These are phyloP conservation scores for Penicillium sp. DNA, from an alignment of 2,329 filamentous ascomycete genomes.

Conservation along the genomic window DNA sequence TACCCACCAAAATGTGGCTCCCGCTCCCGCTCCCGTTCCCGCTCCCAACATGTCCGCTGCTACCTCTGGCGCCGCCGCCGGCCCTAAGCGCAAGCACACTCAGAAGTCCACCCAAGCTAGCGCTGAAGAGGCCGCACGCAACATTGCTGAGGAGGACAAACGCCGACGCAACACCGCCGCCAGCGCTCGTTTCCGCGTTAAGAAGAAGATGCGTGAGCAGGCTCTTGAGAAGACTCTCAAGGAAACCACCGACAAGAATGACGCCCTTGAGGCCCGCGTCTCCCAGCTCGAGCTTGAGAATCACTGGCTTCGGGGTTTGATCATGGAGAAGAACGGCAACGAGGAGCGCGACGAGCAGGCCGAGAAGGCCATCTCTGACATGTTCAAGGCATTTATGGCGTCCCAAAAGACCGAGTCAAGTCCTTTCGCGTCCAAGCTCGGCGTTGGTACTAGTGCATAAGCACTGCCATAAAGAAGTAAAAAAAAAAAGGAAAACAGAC, in stretches of 20 bases:
- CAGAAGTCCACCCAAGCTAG: slow-evolving; percentile 41
- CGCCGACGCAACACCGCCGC: slow-evolving; percentile 85
- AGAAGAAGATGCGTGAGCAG: slow-evolving; percentile 94
- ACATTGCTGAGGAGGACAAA: slow-evolving; percentile 88
- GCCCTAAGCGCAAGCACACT: slow-evolving; percentile 39
- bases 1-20: slow-evolving; percentile 13
- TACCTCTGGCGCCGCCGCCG: slow-evolving; percentile 18
- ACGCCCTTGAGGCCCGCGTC: slow-evolving; percentile 69
- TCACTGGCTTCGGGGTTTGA: slow-evolving; percentile 75
- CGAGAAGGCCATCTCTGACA: slow-evolving; percentile 47
- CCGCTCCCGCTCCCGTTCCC: slow-evolving; percentile 18
- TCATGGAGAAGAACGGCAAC: slow-evolving; percentile 71
- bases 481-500: slow-evolving; percentile 7
- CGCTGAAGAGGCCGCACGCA: slow-evolving; percentile 67
- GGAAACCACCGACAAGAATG: slow-evolving; percentile 77
- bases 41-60: slow-evolving; percentile 8
- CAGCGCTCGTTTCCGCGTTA: slow-evolving; percentile 86
- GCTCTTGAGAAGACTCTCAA: slow-evolving; percentile 77
- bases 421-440: slow-evolving; percentile 33
- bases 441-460: slow-evolving; percentile 30
- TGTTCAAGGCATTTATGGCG: slow-evolving; percentile 42
- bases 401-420: slow-evolving; percentile 33
- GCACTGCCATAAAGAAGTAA: slow-evolving; percentile 12
- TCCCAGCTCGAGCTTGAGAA: slow-evolving; percentile 76
- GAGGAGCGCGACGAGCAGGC: slow-evolving; percentile 33